Evolutionary conservation across 1,284 basidiomycete species (phyloP), one percentile per base, ranked within the genome.

Genomic region (Bjerkandera adusta): DNA sequence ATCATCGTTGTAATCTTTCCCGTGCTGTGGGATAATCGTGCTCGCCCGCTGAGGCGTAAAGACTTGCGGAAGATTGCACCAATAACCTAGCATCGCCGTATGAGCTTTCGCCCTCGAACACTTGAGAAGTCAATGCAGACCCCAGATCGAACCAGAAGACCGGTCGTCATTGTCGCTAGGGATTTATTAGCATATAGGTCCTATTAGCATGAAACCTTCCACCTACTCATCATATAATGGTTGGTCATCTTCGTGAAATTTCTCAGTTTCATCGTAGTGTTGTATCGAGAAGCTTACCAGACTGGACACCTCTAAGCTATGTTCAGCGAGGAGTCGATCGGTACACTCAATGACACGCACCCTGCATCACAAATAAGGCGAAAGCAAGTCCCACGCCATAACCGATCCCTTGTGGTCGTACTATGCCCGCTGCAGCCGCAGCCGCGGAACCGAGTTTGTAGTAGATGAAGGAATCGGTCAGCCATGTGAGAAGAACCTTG

Each of bases 1-100:
- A 86, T 83, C 73, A 87, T 80, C 0, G 83, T 87, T 5, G 81
- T 86, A 45, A 88, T 80, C 58, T 88, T 74, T 2, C 84, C 84
- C 16, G 77, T 76, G 26, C 72, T 77, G 51, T 85, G 75, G 49
- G 81, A 67, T 55, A 74, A 62, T 11, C 86, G 71, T 16, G 79
- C 78, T 37, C 81, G 76, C 8, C 81, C 82, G 25, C 81, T 85
- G 5, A 92, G 69, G 18, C 81, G 76, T 21, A 89, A 68, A 1
- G 85, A 81, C 58, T 89, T 87, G 21, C 82, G 75, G 62, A 88
- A 88, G 45, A 91, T 79, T 36, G 72, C 68, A 3, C 84, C 79
- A 52, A 88, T 85, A 39, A 88, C 50, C 76, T 80, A 36, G 36
- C 27, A 18, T 36, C 39, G 16, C 26, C 30, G 18, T 10, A 30